Base-by-base conservation (phyloP, 1,139 yeast genomes). In the Pichia sp. region DNA sequence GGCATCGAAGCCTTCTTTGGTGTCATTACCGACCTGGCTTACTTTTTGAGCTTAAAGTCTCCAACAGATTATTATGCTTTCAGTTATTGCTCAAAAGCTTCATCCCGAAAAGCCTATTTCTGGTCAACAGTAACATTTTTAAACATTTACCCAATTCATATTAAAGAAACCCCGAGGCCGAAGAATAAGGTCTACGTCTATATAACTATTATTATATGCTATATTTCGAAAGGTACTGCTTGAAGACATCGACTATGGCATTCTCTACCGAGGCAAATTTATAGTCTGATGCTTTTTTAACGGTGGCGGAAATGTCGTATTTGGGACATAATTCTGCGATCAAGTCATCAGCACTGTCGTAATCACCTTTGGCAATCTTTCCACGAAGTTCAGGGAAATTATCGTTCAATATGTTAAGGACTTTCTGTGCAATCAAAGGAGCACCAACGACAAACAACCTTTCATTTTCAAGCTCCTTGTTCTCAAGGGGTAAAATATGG, bases 371-470 rank as follows among this genome's bases (percentile, higher is more conserved):
- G 1, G 76, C 68, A 31, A 74, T 58, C 50, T 74, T 70, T 38
- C 75, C 76, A 60, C 68, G 67, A 47, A 77, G 66, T 53, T 70
- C 67, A 10, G 78, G 75, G 64, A 73, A 71, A 36, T 69, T 61
- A 53, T 67, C 63, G 54, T 70, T 74, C 45, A 77, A 59, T 42
- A 72, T 63, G 53, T 75, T 74, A 15, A 75, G 61, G 29, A 76
- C 55, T 49, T 66, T 68, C 60, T 77, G 80, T 49, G 68, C 64
- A 49, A 70, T 64, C 55, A 71, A 74, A 54, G 68, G 70, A 7
- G 71, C 73, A 32, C 67, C 67, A 38, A 71, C 65, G 59, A 76
- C 65, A 53, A 77, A 72, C 55, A 74, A 70, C 49, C 85, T 72
- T 62, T 75, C 70, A 34, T 72, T 71, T 8, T 67, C 68, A 5